These are phyloP conservation scores for Obelidium mucronatum DNA, from an alignment of 192 early-diverging fungal genomes.

Conservation along the genomic window DNA sequence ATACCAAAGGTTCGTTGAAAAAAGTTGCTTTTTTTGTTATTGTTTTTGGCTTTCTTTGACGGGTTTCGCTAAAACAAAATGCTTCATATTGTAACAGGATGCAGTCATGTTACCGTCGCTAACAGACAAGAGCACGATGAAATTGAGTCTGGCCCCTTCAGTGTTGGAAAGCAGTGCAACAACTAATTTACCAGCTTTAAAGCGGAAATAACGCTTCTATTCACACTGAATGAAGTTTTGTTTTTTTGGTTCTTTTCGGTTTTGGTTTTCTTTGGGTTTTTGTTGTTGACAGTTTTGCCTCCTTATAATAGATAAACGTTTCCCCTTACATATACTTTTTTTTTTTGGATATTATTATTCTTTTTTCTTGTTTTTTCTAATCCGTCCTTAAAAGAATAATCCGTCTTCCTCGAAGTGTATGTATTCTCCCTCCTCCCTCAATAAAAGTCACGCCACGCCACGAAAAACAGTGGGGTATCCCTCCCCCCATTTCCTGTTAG, in stretches of 20 bases:
- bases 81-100: constrained; percentile 5
- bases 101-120: constrained; percentile 19
- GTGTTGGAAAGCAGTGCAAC: too few relatives aligned
- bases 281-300: too few relatives aligned
- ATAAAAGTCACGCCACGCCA: not conserved
- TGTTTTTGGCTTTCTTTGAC: not conserved
- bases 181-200: constrained; percentile 15
- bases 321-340: too few relatives aligned
- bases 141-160: too few relatives aligned
- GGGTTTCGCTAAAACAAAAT: not conserved
- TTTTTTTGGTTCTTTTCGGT: not conserved
- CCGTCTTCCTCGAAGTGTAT: too few relatives aligned
- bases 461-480: not conserved
- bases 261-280: not conserved
- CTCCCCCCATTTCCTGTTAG: constrained; percentile 5
- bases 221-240: not conserved
- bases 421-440: not conserved
- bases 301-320: too few relatives aligned
- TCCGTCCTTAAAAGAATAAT: not conserved
- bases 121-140: constrained; percentile 18
- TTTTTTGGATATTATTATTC: not conserved
- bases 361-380: not conserved
- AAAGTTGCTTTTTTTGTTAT: too few relatives aligned
- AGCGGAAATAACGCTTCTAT: not conserved
- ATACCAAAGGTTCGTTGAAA: constrained; percentile 1